Evolutionary conservation across 2,329 filamentous ascomycete genomes (phyloP).

Genomic region (Penicillium glabrum): DNA sequence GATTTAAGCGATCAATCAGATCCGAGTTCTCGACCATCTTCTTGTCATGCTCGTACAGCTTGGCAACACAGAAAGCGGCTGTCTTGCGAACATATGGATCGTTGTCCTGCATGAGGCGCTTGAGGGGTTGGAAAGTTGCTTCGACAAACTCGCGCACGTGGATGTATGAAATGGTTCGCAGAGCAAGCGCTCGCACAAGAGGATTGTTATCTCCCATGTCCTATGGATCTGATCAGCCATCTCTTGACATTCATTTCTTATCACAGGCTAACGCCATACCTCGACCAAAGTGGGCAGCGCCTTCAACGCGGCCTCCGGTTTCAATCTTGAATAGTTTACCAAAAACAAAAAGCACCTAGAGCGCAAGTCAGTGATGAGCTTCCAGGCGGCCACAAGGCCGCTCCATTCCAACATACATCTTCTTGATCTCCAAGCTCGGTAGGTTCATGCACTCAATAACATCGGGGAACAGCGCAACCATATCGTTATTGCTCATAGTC

Average conservation of each 20-base stretch:
- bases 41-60: conserved; percentile 95
- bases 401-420: conserved; percentile 68
- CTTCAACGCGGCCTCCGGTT: conserved; percentile 90
- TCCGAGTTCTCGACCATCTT: conserved; percentile 87
- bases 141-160: conserved; percentile 96
- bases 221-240: conserved; percentile 43
- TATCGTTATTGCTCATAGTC: conserved; percentile 99
- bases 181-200: conserved; percentile 82
- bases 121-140: conserved; percentile 80
- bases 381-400: neutral
- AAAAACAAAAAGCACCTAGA: conserved; percentile 93
- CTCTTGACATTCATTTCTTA: neutral
- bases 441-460: conserved; percentile 95
- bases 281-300: conserved; percentile 83
- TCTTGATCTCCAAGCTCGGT: conserved; percentile 95
- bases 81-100: conserved; percentile 98
- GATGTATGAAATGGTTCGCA: conserved; percentile 96
- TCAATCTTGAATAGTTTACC: conserved; percentile 94
- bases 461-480: conserved; percentile 95
- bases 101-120: conserved; percentile 75
- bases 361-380: neutral
- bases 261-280: conserved; percentile 48
- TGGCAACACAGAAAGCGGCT: conserved; percentile 92
- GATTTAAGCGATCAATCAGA: conserved; percentile 87
- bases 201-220: conserved; percentile 95